phyloP scores from a whole-genome alignment of 768 basidiomycete genomes.

The Lanmaoa rubissima region DNA sequence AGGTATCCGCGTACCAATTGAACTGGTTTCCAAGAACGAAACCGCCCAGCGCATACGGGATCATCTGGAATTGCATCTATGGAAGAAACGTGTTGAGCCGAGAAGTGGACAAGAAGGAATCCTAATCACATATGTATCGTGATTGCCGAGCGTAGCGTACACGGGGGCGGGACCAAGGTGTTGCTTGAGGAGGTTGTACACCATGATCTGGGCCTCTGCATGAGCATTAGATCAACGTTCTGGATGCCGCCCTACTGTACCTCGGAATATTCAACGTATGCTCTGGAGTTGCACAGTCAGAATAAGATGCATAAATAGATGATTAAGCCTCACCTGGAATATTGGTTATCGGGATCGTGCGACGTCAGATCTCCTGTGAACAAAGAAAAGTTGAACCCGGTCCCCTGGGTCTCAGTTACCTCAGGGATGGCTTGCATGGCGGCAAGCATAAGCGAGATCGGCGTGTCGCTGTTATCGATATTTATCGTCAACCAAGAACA shows the following conservation, averaged over 20 bases:
- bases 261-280: conserved; percentile 59
- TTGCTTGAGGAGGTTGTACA: conserved; percentile 61
- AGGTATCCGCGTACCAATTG: conserved; percentile 35
- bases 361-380: conserved; percentile 76
- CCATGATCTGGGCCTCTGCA: conserved; percentile 39
- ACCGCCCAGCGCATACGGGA: conserved; percentile 39
- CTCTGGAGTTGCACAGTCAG: conserved; percentile 34
- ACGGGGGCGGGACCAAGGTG: conserved; percentile 61
- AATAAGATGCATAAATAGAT: neutral
- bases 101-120: neutral
- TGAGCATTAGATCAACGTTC: neutral
- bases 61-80: conserved; percentile 32
- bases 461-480: conserved; percentile 48
- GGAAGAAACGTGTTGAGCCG: neutral
- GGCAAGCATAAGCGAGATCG: conserved; percentile 53
- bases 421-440: conserved; percentile 65
- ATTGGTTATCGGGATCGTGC: conserved; percentile 66
- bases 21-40: conserved; percentile 35
- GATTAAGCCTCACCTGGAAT: conserved; percentile 46
- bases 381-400: conserved; percentile 61
- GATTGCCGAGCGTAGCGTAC: conserved; percentile 71
- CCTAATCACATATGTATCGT: conserved; percentile 59
- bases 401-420: conserved; percentile 55
- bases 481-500: neutral
- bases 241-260: conserved; percentile 27